Conservation (phyloP, 2,329 filamentous ascomycete species). For the Claviceps digitariae region DNA sequence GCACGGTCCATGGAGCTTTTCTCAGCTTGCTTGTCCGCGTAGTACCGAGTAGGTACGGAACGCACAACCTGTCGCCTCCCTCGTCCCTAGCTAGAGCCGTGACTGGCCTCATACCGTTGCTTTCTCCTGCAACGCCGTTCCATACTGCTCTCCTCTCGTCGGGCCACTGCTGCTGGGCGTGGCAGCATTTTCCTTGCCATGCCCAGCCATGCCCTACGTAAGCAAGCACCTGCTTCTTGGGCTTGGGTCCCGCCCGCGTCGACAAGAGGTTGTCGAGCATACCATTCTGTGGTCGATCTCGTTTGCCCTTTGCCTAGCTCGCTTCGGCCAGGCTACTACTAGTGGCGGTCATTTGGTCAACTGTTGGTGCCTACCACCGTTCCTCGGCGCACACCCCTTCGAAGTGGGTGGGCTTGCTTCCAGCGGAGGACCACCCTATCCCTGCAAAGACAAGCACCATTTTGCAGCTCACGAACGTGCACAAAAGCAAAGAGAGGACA, state of each 20-base stretch:
- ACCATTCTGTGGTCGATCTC: neutral
- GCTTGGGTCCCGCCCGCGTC: neutral
- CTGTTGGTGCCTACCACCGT: neutral
- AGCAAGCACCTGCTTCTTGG: neutral
- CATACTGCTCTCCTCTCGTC: neutral
- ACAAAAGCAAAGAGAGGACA: neutral
- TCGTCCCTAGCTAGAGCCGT: neutral
- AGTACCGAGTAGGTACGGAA: neutral
- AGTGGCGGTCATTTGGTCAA: neutral
- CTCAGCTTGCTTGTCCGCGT: neutral
- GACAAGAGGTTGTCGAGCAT: neutral
- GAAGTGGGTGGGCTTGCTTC: neutral
- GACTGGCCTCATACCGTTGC: neutral
- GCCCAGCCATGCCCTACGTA: neutral
- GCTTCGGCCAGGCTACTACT: neutral
- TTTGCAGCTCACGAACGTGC: neutral
- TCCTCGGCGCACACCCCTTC: slow-evolving; percentile 1
- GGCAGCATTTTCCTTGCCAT: neutral
- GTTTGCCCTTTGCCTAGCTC: neutral
- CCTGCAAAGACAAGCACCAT: neutral
- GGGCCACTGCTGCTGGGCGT: neutral
- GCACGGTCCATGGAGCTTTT: neutral
- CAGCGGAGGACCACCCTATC: neutral
- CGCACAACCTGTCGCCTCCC: neutral
- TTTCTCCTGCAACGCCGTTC: neutral